Conservation (phyloP, 208 protist species). For the Acanthamoeba healyi region DNA sequence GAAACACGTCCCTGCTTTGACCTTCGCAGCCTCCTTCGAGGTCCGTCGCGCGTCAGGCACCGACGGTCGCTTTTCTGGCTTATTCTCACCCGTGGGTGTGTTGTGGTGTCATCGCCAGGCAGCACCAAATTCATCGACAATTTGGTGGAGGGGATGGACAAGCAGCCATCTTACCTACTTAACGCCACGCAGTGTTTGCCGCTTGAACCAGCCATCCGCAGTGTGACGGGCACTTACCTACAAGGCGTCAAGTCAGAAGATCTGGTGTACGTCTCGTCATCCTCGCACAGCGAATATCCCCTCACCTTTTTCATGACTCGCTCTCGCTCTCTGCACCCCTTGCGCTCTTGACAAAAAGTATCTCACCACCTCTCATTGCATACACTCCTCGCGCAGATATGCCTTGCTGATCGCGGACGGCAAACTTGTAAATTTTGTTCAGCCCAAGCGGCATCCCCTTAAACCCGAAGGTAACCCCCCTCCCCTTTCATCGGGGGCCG, state of each 20-base stretch:
- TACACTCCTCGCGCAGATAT: not conserved
- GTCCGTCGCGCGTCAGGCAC: conserved; percentile 18
- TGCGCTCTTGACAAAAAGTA: no score
- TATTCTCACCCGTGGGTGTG: not conserved
- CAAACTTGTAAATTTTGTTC: conserved; percentile 42
- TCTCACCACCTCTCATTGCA: not conserved
- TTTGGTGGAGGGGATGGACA: conserved; percentile 15
- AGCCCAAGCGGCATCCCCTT: conserved; percentile 5
- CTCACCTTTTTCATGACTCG: no score
- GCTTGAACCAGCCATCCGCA: conserved; percentile 8
- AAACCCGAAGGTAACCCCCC: not conserved
- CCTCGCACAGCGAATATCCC: no score
- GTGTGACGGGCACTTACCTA: conserved; percentile 2
- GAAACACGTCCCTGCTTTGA: conserved; percentile 49
- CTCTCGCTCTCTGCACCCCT: no score
- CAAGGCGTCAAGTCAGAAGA: conserved; percentile 8
- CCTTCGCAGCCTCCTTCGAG: conserved; percentile 31
- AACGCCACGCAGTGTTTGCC: not conserved
- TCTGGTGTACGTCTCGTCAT: not conserved
- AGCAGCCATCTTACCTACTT: not conserved
- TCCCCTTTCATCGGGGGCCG: no score
- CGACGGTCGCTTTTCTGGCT: not conserved
- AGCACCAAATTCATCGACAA: conserved; percentile 61
- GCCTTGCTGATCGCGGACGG: not conserved
- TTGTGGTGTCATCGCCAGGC: not conserved